Base-by-base conservation (phyloP, 345 rosid species). In the Excoecaria cochinchinensis region DNA sequence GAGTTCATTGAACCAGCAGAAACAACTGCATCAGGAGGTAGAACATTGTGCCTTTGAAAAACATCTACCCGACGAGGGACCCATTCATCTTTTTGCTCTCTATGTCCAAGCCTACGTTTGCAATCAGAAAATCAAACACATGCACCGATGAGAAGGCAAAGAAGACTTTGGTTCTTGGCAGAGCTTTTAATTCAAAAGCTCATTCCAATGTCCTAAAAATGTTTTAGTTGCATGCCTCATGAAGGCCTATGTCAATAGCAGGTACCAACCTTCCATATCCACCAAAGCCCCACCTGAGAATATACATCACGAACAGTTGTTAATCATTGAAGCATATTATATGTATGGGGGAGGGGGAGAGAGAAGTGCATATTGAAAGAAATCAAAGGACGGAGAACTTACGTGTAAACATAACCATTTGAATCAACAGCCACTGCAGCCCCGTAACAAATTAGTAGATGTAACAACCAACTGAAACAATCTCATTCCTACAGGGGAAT, bases 31-130 rank as follows among this genome's bases (percentile, higher is more conserved):
- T 87, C 77, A 68, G 91, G 82, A 72, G 98, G 98, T 74, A 95
- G 78, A 71, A 89, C 85, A 82, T 93, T 93, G 40, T 91, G 74
- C 85, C 81, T 89, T 76, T 87, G 90, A 75, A 95, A 95, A 47
- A 90, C 78, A 5, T 93, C 97, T 76, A 95, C 78, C 67, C 97
- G 99, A 56, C 97, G 98, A 78, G 99, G 99, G 69, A 70, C 77
- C 97, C 97, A 93, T 79, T 93, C 98, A 84, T 95, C 99, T 87
- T 93, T 95, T 86, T 95, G 99, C 86, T 95, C 98, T 82, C 92
- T 89, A 74, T 93, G 98, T 50, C 99, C 99, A 80, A 95, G 99
- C 88, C 98, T 95, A 82, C 36, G 74, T 44, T 70, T 76, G 68
- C 36, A 55, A 39, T 44, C 46, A 68, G 67, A 64, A 51, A 86